Base-by-base conservation (phyloP, 2,329 filamentous ascomycete genomes). In the Cytospora mali region DNA sequence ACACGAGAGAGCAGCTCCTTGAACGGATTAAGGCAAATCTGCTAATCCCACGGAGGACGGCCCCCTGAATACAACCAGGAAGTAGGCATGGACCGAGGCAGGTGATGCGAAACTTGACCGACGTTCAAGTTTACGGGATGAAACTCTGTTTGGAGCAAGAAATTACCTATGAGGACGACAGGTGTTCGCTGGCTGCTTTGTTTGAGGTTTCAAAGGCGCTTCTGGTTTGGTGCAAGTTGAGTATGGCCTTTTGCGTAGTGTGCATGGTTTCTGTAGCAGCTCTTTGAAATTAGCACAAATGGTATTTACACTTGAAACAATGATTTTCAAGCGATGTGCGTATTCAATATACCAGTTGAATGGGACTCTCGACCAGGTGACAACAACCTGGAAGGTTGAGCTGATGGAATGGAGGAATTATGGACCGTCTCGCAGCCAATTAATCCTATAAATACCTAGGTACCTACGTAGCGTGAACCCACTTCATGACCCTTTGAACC, bases 21-120 rank as follows among this genome's bases (percentile, higher is more conserved):
- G 80, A 78, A 23, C 73, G 81, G 31, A 73, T 84, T 2, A 66
- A 74, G 65, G 75, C 77, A 9, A 84, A 84, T 53, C 77, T 84
- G 75, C 78, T 80, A 42, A 74, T 74, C 14, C 70, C 77, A 1
- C 71, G 64, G 50, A 63, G 35, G 56, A 58, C 61, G 25, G 10
- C 55, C 55, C 16, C 52, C 35, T 46, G 39, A 16, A 11, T 21
- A 35, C 25, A n/a, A 27, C 21, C 29, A 35, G 28, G 21, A 23
- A 42, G 23, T 11, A 18, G 6, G 39, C 23, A 13, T 31, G 25
- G 18, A 14, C n/a, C 9, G 18, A 27, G 27, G 14, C 18, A 28
- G 2, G 14, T 14, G 27, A 48, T 27, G 4, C n/a, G 23, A 4
- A 7, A 13, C 23, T 27, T 13, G n/a, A 10, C 7, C 18, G 7